Percentiles rank a stretch among this genome's conserved stretches.
These are phyloP conservation scores for Eucalyptus melliodora DNA, from an alignment of 345 rosid species.

Conservation along the genomic window DNA sequence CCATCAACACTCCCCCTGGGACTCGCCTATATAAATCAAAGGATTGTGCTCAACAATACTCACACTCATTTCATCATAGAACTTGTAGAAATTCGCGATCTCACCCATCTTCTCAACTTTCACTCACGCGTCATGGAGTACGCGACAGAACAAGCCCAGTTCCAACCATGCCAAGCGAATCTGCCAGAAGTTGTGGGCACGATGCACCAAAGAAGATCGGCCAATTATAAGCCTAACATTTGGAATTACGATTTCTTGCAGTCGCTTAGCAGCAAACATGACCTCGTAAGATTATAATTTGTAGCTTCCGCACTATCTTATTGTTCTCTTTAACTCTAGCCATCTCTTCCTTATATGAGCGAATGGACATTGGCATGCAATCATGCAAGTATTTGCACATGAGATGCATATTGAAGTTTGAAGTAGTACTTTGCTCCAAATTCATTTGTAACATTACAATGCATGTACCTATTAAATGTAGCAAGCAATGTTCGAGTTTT, in stretches of 20 bases:
- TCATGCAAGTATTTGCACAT: neutral
- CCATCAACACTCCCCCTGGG: neutral
- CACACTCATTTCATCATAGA: neutral
- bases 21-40: neutral
- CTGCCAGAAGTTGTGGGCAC: neutral
- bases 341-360: neutral
- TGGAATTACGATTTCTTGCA: constrained; percentile 39
- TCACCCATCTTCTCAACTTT: neutral
- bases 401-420: neutral
- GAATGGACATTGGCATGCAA: neutral
- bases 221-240: constrained; percentile 34
- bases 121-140: neutral
- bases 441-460: neutral
- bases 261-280: constrained; percentile 11
- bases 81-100: neutral
- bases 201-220: constrained; percentile 12
- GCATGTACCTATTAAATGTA: neutral
- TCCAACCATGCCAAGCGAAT: neutral
- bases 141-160: neutral
- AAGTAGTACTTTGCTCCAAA: neutral
- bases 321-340: neutral
- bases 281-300: constrained; percentile 4
- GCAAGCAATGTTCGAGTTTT: neutral
- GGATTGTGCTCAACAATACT: neutral
- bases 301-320: neutral